These are phyloP conservation scores for Mucuna pruriens DNA, from an alignment of 306 rosid species.

Conservation along the genomic window DNA sequence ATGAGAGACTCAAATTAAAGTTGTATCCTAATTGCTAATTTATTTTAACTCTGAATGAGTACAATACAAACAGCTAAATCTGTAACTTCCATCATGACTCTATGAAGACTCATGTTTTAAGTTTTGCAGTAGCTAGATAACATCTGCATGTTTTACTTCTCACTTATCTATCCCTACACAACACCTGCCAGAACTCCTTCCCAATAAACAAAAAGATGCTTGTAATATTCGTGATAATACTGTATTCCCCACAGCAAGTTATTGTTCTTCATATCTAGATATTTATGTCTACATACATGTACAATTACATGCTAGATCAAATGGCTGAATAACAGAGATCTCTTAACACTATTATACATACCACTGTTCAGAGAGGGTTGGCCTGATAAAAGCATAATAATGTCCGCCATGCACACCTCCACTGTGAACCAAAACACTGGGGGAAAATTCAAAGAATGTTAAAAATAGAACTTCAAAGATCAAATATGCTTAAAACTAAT, in stretches of 20 bases:
- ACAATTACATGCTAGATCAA: constrained; percentile 20
- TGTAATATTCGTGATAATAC: not conserved
- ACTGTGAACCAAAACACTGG: constrained; percentile 95
- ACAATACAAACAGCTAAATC: not conserved
- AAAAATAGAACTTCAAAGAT: constrained; percentile 5
- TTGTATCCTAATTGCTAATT: not conserved
- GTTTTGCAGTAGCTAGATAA: not conserved
- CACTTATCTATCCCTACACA: not conserved
- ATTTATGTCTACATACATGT: constrained; percentile 1
- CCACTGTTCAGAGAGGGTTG: constrained; percentile 96
- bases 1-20: not conserved
- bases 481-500: constrained; percentile 11
- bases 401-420: constrained; percentile 99
- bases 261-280: not conserved
- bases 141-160: not conserved
- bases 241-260: not conserved
- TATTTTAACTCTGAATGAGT: constrained; percentile 1
- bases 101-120: not conserved
- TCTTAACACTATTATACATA: constrained; percentile 35
- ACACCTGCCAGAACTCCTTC: not conserved
- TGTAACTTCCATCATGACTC: not conserved
- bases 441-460: constrained; percentile 29
- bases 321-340: not conserved
- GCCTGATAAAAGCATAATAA: constrained; percentile 96
- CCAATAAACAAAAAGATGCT: constrained; percentile 3